These are phyloP conservation scores for Lathyrus tuberosus DNA, from an alignment of 306 rosid genomes.

Conservation along the genomic window DNA sequence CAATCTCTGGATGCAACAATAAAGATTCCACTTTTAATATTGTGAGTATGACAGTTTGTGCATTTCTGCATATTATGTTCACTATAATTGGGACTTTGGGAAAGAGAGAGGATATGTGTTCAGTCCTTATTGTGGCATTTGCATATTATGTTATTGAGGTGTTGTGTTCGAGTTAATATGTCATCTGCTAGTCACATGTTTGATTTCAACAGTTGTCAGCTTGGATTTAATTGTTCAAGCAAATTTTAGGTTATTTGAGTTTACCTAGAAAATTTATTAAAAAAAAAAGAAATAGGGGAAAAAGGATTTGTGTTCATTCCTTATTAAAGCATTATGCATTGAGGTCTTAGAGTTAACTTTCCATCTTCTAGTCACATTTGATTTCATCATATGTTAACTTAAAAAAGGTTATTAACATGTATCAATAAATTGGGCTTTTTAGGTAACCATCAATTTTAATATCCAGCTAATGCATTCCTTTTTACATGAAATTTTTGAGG, in stretches of 20 bases:
- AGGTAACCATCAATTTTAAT: not conserved
- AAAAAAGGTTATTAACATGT: too few relatives aligned
- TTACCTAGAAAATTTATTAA: not conserved
- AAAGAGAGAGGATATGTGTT: conserved; percentile 20
- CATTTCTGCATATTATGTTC: conserved; percentile 6
- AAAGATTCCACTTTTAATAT: conserved; percentile 74
- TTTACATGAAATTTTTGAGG: not conserved
- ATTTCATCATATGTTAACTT: too few relatives aligned
- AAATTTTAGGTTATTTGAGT: conserved; percentile 24
- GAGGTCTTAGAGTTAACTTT: too few relatives aligned
- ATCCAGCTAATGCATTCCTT: conserved; percentile 12
- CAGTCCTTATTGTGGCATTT: conserved; percentile 14
- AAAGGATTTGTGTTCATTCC: too few relatives aligned
- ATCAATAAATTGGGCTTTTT: not conserved
- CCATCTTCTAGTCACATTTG: too few relatives aligned
- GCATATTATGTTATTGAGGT: conserved; percentile 10
- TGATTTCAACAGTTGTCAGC: conserved; percentile 12
- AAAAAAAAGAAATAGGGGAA: not conserved
- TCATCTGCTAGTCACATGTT: not conserved
- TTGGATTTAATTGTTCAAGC: conserved; percentile 27
- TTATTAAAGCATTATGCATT: too few relatives aligned
- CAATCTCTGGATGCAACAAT: conserved; percentile 63
- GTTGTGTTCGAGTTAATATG: conserved; percentile 15
- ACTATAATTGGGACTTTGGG: conserved; percentile 9
- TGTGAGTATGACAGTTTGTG: conserved; percentile 61